phyloP scores from a whole-genome alignment of 2,329 filamentous ascomycete species.

The Huntiella abstrusa region DNA sequence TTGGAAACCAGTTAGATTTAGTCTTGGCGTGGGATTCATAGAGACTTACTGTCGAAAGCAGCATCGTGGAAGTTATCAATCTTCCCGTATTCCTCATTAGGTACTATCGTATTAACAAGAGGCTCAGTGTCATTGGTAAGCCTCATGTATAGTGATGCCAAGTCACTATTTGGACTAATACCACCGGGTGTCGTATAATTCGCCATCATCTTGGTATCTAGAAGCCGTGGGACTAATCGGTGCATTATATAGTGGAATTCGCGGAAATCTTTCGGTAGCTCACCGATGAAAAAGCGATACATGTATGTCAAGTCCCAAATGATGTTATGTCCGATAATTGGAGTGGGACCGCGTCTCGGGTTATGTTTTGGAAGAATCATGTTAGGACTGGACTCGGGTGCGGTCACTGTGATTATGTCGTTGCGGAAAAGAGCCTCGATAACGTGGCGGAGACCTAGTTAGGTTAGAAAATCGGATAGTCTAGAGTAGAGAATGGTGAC shows the following conservation, averaged over 20 bases:
- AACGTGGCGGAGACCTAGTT: too few relatives aligned
- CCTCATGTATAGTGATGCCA: not conserved
- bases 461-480: too few relatives aligned
- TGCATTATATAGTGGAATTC: slow-evolving; percentile 29
- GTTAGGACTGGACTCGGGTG: too few relatives aligned
- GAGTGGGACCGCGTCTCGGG: not conserved
- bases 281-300: slow-evolving; percentile 41
- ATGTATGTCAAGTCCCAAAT: slow-evolving; percentile 46
- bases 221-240: slow-evolving; percentile 26
- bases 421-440: too few relatives aligned
- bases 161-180: not conserved
- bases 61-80: slow-evolving; percentile 29
- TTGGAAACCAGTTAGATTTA: slow-evolving; percentile 8
- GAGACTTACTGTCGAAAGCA: slow-evolving; percentile 35
- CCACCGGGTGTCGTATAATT: too few relatives aligned
- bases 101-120: not conserved
- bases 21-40: not conserved
- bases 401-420: too few relatives aligned
- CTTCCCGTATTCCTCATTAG: slow-evolving; percentile 25
- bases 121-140: not conserved
- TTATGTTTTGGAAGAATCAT: not conserved
- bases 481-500: too few relatives aligned
- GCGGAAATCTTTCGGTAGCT: slow-evolving; percentile 31
- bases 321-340: slow-evolving; percentile 43
- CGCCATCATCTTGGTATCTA: slow-evolving; percentile 44